Evolutionary conservation across 2,329 filamentous ascomycete genomes (phyloP).

Genomic region (Escovopsis sp.): DNA sequence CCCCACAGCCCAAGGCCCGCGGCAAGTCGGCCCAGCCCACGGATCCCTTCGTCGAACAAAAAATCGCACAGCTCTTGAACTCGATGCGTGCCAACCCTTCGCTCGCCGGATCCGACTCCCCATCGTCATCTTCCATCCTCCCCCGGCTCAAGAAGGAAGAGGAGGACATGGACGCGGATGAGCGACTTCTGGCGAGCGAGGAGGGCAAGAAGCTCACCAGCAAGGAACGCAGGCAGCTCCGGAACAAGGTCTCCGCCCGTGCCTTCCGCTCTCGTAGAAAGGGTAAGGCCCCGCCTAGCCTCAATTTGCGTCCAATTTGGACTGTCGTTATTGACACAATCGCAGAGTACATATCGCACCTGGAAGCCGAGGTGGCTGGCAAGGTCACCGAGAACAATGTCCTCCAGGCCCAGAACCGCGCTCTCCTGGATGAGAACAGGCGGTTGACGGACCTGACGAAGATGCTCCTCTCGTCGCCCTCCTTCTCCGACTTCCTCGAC

Average conservation of each 20-base stretch:
- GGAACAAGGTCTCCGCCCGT: slow-evolving; percentile 96
- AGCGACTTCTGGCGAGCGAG: slow-evolving; percentile 83
- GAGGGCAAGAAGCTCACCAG: slow-evolving; percentile 98
- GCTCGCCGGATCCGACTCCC: slow-evolving; percentile 27
- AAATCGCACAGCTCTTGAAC: slow-evolving; percentile 82
- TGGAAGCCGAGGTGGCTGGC: slow-evolving; percentile 73
- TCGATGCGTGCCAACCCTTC: slow-evolving; percentile 70
- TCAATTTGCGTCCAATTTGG: not conserved
- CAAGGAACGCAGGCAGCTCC: slow-evolving; percentile 91
- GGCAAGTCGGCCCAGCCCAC: slow-evolving; percentile 35
- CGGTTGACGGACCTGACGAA: slow-evolving; percentile 64
- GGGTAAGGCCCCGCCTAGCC: slow-evolving; percentile 41
- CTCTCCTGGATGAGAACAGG: slow-evolving; percentile 72
- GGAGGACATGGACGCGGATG: slow-evolving; percentile 97
- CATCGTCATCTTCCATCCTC: slow-evolving; percentile 48
- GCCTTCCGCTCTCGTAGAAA: slow-evolving; percentile 97
- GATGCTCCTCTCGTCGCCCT: slow-evolving; percentile 65
- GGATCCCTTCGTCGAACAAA: slow-evolving; percentile 72
- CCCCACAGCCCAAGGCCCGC: slow-evolving; percentile 27
- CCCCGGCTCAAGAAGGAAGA: slow-evolving; percentile 78
- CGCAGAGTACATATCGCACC: slow-evolving; percentile 87
- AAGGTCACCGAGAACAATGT: slow-evolving; percentile 76
- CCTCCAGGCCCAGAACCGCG: slow-evolving; percentile 65
- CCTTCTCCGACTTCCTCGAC: slow-evolving; percentile 70
- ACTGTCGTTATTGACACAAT: slow-evolving; percentile 7